A percentile compares a stretch with the other conserved stretches of the same genome.
phyloP scores from a whole-genome alignment of 2,329 filamentous ascomycete genomes.

The Stagonosporopsis chrysanthemi region DNA sequence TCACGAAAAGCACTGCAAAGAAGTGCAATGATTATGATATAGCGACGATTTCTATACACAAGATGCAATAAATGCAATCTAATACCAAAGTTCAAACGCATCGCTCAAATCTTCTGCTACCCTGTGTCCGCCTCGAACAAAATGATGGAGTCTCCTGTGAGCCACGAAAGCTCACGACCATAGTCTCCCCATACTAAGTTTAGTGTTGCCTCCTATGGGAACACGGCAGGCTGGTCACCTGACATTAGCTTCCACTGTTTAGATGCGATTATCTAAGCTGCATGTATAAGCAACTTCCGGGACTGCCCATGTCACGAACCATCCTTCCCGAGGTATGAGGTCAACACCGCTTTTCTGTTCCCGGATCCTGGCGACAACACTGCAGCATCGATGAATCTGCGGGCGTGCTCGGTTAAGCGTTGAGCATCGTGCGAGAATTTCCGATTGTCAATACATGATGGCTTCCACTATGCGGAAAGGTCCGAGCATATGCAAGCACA shows the following conservation, averaged over 20 bases:
- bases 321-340: conserved; percentile 1
- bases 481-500: not conserved
- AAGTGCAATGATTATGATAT: conserved; percentile 23
- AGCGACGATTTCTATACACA: conserved; percentile 22
- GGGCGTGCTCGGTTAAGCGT: not conserved
- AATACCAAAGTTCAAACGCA: conserved; percentile 17
- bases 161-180: not conserved
- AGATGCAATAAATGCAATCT: conserved; percentile 22
- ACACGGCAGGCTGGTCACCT: not conserved
- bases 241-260: not conserved
- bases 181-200: too few relatives aligned
- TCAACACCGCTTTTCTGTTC: not conserved
- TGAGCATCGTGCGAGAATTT: not conserved
- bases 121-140: not conserved
- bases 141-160: not conserved
- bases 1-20: conserved; percentile 16
- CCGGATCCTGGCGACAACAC: not conserved
- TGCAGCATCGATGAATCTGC: not conserved
- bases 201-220: too few relatives aligned
- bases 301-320: conserved; percentile 1
- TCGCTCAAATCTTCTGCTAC: not conserved
- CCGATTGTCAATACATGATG: not conserved
- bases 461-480: not conserved
- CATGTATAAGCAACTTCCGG: conserved; percentile 1
- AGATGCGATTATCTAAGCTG: not conserved